Conservation (phyloP, 2,329 filamentous ascomycete species). For the Microsporum ferrugineum region DNA sequence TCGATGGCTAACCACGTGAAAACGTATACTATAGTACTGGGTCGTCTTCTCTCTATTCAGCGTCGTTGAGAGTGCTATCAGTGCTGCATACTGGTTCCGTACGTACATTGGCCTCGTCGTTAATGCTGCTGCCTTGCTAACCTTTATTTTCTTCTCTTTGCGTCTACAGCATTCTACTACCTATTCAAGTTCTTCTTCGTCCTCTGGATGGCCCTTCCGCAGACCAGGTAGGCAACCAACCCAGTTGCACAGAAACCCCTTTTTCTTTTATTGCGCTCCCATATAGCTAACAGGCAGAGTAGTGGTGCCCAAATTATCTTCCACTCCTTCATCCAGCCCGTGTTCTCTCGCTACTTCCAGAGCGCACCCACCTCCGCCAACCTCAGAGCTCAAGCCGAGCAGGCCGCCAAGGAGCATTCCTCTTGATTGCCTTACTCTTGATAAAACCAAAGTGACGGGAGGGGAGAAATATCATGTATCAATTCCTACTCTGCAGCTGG, state of each 20-base stretch:
- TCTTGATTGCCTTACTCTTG: constrained; percentile 31
- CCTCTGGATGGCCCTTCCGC: constrained; percentile 93
- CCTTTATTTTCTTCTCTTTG: neutral
- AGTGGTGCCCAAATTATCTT: constrained; percentile 95
- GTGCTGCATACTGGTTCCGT: constrained; percentile 59
- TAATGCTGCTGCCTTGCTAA: neutral
- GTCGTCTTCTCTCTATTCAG: constrained; percentile 55
- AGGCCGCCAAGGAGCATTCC: constrained; percentile 51
- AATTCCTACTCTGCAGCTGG: neutral
- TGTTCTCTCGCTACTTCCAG: constrained; percentile 85
- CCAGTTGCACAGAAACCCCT: neutral
- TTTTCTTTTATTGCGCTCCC: neutral
- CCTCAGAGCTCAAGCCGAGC: constrained; percentile 78
- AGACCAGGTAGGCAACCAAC: constrained; percentile 63
- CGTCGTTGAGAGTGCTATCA: constrained; percentile 55
- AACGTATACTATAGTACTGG: constrained; percentile 47
- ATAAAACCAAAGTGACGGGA: neutral
- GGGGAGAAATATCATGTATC: neutral
- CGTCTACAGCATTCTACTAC: constrained; percentile 71
- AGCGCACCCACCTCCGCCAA: constrained; percentile 66
- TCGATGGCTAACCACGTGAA: constrained; percentile 13
- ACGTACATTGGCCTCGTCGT: constrained; percentile 19
- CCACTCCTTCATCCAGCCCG: constrained; percentile 85
- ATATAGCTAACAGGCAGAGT: constrained; percentile 11
- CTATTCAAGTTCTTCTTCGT: constrained; percentile 98